These are phyloP conservation scores for Yamadazyma sp. DNA, from an alignment of 805 yeast genomes.

Conservation along the genomic window DNA sequence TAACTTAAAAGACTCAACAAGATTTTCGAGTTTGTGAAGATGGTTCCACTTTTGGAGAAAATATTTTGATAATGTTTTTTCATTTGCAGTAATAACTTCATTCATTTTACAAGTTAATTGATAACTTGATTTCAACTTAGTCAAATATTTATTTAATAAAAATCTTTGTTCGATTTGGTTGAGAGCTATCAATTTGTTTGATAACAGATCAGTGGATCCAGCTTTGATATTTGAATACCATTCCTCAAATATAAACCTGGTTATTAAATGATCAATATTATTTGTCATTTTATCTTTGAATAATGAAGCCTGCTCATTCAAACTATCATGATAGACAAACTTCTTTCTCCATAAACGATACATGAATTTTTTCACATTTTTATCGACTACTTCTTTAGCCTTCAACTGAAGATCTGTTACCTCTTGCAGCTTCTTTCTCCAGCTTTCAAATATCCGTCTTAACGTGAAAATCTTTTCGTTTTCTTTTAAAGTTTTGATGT, in stretches of 20 bases:
- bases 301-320: neutral
- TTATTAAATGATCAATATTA: neutral
- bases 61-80: neutral
- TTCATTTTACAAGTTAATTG: neutral
- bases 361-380: neutral
- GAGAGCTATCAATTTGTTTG: neutral
- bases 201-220: neutral
- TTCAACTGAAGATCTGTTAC: too few relatives aligned
- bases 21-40: constrained; percentile 1
- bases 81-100: neutral
- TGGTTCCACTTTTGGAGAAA: constrained; percentile 11
- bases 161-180: constrained; percentile 14
- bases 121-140: constrained; percentile 1
- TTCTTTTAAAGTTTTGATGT: neutral
- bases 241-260: neutral
- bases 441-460: neutral
- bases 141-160: constrained; percentile 13
- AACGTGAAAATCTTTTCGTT: neutral
- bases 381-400: neutral
- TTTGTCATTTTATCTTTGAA: neutral
- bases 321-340: neutral
- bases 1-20: constrained; percentile 8
- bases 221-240: constrained; percentile 3
- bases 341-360: neutral
- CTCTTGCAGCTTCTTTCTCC: neutral